A percentile compares a stretch with the other conserved stretches of the same genome.
phyloP scores from a whole-genome alignment of 2,329 filamentous ascomycete genomes.

The Alternaria sp. region DNA sequence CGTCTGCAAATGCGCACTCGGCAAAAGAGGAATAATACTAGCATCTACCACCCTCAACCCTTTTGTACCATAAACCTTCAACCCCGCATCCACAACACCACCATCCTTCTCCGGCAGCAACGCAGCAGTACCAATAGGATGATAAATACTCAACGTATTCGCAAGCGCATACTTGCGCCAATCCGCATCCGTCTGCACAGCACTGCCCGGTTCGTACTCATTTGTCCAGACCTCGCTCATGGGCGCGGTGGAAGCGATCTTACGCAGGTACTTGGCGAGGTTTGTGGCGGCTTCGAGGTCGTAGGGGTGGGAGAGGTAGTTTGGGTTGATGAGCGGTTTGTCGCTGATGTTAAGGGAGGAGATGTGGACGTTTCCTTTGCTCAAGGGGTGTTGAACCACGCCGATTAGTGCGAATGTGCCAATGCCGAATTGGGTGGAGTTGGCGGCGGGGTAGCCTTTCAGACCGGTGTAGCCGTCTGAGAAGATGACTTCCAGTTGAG shows the following conservation, averaged over 20 bases:
- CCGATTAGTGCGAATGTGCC: conserved; percentile 45
- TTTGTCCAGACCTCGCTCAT: conserved; percentile 38
- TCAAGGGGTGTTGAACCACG: conserved; percentile 45
- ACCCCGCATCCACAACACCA: conserved; percentile 29
- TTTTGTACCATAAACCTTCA: conserved; percentile 31
- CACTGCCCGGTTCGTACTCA: conserved; percentile 39
- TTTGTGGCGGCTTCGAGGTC: conserved; percentile 30
- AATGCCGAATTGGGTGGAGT: conserved; percentile 34
- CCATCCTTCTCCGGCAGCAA: conserved; percentile 30
- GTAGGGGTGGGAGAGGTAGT: conserved; percentile 36
- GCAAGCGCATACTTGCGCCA: conserved; percentile 26
- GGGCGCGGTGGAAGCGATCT: conserved; percentile 25
- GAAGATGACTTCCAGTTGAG: conserved; percentile 55
- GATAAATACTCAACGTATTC: conserved; percentile 36
- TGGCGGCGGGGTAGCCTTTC: conserved; percentile 42
- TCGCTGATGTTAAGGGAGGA: conserved; percentile 26
- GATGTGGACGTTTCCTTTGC: conserved; percentile 37
- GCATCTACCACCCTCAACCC: conserved; percentile 39
- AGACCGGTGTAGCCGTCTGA: conserved; percentile 55
- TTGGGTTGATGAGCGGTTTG: conserved; percentile 38
- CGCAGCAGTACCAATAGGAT: conserved; percentile 48
- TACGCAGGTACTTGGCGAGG: conserved; percentile 38
- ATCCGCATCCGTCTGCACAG: conserved; percentile 37
- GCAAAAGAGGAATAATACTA: conserved; percentile 36
- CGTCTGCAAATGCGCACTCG: conserved; percentile 34